Conservation (phyloP, 352 stramenopile genomes). For the Elongisporangium undulatum region DNA sequence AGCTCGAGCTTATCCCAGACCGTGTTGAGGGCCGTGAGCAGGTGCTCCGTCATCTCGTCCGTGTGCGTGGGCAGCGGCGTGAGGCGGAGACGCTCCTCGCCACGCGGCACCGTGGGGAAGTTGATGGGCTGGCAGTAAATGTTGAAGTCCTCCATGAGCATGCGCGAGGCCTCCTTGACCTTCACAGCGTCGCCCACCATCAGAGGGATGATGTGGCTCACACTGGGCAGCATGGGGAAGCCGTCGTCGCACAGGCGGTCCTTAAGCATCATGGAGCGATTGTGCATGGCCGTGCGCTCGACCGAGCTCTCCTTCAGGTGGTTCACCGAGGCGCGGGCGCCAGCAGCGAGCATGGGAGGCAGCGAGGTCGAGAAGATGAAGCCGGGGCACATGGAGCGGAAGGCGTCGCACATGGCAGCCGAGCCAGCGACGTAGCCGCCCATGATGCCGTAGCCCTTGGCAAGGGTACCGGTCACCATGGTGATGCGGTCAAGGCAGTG, state of each 20-base stretch:
- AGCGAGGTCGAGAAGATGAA: slow-evolving; percentile 93
- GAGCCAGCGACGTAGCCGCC: slow-evolving; percentile 89
- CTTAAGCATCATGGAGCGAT: slow-evolving; percentile 82
- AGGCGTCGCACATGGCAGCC: slow-evolving; percentile 79
- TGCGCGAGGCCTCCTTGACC: slow-evolving; percentile 84
- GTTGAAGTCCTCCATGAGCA: slow-evolving; percentile 89
- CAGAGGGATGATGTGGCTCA: slow-evolving; percentile 88
- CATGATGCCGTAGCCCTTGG: slow-evolving; percentile 90
- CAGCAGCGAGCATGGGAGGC: slow-evolving; percentile 80
- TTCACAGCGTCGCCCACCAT: slow-evolving; percentile 88
- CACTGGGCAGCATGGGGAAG: slow-evolving; percentile 82
- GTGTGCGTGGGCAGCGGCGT: slow-evolving; percentile 86
- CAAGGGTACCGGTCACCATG: slow-evolving; percentile 88
- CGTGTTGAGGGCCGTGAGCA: slow-evolving; percentile 77
- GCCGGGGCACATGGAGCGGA: slow-evolving; percentile 80
- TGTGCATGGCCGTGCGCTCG: slow-evolving; percentile 81
- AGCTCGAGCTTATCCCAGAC: slow-evolving; percentile 87
- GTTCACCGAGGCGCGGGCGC: slow-evolving; percentile 69
- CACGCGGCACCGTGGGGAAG: slow-evolving; percentile 86
- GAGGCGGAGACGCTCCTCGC: slow-evolving; percentile 87
- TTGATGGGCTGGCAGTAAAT: slow-evolving; percentile 93
- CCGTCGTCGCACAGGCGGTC: slow-evolving; percentile 73
- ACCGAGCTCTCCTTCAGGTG: slow-evolving; percentile 84
- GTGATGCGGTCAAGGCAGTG: slow-evolving; percentile 83
- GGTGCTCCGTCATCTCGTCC: slow-evolving; percentile 83